phyloP scores from a whole-genome alignment of 2,329 filamentous ascomycete species.

The Aspergillus phoenicis region DNA sequence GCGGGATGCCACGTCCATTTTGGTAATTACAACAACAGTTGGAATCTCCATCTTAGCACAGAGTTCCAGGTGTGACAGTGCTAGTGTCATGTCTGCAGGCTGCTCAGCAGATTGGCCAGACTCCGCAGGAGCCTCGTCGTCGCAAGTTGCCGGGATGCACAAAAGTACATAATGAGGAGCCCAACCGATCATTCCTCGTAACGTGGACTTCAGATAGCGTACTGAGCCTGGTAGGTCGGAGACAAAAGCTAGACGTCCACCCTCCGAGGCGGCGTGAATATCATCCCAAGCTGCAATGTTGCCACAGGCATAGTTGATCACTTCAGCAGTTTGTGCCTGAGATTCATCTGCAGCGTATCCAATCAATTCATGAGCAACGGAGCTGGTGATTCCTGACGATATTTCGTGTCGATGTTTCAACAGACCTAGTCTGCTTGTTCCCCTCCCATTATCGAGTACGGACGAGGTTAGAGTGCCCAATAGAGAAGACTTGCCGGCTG shows the following conservation, averaged over 20 bases:
- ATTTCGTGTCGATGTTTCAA: conserved; percentile 94
- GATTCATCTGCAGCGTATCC: conserved; percentile 64
- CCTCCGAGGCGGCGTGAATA: conserved; percentile 79
- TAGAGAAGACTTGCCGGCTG: conserved; percentile 88
- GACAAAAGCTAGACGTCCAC: conserved; percentile 75
- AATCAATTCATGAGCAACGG: conserved; percentile 88
- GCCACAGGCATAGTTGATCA: conserved; percentile 79
- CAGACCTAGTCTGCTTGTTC: conserved; percentile 83
- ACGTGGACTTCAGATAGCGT: conserved; percentile 82
- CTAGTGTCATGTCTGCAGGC: conserved; percentile 66
- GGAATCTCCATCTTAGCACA: conserved; percentile 80
- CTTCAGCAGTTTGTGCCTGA: conserved; percentile 48
- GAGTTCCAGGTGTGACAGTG: conserved; percentile 77
- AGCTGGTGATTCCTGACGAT: conserved; percentile 87
- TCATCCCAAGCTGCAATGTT: conserved; percentile 94
- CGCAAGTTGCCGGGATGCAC: conserved; percentile 79
- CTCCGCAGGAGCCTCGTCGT: conserved; percentile 48
- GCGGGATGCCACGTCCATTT: conserved; percentile 82
- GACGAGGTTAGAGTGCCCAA: conserved; percentile 87
- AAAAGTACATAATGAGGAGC: conserved; percentile 90
- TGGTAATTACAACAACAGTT: conserved; percentile 82
- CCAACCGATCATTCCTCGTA: conserved; percentile 92
- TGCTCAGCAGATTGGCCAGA: conserved; percentile 27
- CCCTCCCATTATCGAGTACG: conserved; percentile 85
- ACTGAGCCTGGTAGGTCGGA: conserved; percentile 92